Evolutionary conservation across 306 rosid genomes (phyloP), one percentile per base, ranked within the genome.

Genomic region (Fragaria iinumae): DNA sequence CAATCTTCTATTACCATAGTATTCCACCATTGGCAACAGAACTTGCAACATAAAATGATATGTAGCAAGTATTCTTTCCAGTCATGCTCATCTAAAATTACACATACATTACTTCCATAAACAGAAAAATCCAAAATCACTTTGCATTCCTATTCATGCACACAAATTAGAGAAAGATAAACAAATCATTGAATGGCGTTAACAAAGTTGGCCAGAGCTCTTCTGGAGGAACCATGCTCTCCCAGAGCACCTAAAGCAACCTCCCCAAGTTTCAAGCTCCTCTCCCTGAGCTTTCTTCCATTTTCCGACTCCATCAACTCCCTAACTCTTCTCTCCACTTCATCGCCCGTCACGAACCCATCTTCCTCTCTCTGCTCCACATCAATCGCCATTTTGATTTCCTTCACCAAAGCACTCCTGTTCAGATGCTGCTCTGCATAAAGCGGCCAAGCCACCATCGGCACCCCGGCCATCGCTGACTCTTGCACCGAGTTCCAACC

Each of bases 401-500:
- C 84, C 9, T 52, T 45, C 48, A 80, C 88, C 73, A 85, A 4
- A n/a, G 64, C 72, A 39, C 53, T 64, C 56, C 84, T 76, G 50
- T 85, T 85, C 69, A 85, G 2, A 47, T 79, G 77, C 76, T 85
- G 88, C 80, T 85, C 88, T 0, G 88, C 79, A 45, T 78, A 71
- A 9, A 84, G 83, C 25, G 85, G 88, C 88, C 88, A 84, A 9
- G 85, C 85, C 12, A 81, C 47, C 78, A 84, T 74, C 1, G 88
- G 76, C 32, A 81, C 85, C 11, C 88, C 81, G 4, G 78, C 71
- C 8, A 71, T 56, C 39, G 78, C 88, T 1, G 85, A 77, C 38
- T 84, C 88, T 12, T 81, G 77, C 65, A 78, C 80, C 8, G 87
- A 84, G 69, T 84, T 84, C 82, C 82, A 84, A 20, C 87, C 87